Evolutionary conservation across 176 grass and related monocot species (phyloP).

Genomic region (Tillandsia leiboldiana): DNA sequence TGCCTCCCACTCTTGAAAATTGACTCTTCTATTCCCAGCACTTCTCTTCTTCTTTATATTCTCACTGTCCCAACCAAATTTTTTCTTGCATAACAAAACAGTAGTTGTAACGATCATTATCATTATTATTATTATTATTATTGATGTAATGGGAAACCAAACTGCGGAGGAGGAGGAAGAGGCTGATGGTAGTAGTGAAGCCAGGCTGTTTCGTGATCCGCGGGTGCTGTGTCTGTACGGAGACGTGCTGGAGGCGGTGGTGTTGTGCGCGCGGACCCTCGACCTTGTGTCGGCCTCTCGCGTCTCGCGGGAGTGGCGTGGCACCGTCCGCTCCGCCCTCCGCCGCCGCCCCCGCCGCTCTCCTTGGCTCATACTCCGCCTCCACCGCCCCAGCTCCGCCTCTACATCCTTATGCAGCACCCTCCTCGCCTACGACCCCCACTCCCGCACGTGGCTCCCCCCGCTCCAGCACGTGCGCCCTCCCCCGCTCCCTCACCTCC

Average conservation of each 20-base stretch:
- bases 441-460: slow-evolving; percentile 44
- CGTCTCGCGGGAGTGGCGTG: slow-evolving; percentile 63
- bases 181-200: too few relatives aligned
- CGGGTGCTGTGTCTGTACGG: slow-evolving; percentile 36
- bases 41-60: too few relatives aligned
- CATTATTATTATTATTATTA: too few relatives aligned
- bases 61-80: too few relatives aligned
- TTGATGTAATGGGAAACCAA: too few relatives aligned
- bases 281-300: slow-evolving; percentile 59
- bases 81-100: too few relatives aligned
- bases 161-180: too few relatives aligned
- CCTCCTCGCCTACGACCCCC: slow-evolving; percentile 36
- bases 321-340: slow-evolving; percentile 47
- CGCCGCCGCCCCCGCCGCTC: slow-evolving; percentile 33
- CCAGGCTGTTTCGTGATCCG: too few relatives aligned
- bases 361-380: slow-evolving; percentile 68
- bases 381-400: slow-evolving; percentile 14
- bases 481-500: neutral
- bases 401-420: neutral
- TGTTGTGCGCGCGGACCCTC: slow-evolving; percentile 32
- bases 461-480: slow-evolving; percentile 21
- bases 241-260: slow-evolving; percentile 69
- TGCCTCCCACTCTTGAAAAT: too few relatives aligned
- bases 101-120: too few relatives aligned
- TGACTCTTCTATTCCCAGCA: too few relatives aligned